A percentile compares a stretch with the other conserved stretches of the same genome.
Conservation (phyloP, 179 eudicot species). For the Nepenthes alata region DNA sequence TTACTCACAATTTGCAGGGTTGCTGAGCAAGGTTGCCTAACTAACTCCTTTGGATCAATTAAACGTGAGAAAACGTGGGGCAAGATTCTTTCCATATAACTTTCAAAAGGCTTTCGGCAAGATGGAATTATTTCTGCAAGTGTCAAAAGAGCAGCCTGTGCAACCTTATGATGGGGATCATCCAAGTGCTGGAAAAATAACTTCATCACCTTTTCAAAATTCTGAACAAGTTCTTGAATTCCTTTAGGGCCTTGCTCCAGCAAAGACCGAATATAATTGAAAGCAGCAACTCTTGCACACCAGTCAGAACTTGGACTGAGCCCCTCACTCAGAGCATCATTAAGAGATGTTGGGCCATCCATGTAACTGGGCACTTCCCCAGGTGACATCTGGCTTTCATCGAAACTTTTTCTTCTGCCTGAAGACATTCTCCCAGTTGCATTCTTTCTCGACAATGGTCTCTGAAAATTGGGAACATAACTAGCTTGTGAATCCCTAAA, state of each 20-base stretch:
- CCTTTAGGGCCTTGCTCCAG: conserved; percentile 86
- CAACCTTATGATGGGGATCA: conserved; percentile 99
- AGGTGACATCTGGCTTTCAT: conserved; percentile 57
- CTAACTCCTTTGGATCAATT: conserved; percentile 91
- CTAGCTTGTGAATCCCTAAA: conserved; percentile 54
- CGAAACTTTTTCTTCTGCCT: conserved; percentile 79
- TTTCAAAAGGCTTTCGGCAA: conserved; percentile 88
- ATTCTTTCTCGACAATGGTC: conserved; percentile 80
- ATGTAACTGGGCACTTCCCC: conserved; percentile 66
- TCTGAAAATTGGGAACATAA: conserved; percentile 80
- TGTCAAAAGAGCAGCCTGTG: conserved; percentile 97
- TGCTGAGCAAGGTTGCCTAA: conserved; percentile 85
- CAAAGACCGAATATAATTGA: conserved; percentile 67
- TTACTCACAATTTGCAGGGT: conserved; percentile 81
- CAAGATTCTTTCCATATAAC: conserved; percentile 88
- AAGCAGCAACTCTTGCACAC: conserved; percentile 97
- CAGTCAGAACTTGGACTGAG: conserved; percentile 80
- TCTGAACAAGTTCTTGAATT: conserved; percentile 78
- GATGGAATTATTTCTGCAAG: conserved; percentile 87
- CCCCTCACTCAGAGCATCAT: conserved; percentile 89
- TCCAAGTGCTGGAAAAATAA: conserved; percentile 91
- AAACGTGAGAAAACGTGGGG: conserved; percentile 93
- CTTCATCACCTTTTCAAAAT: conserved; percentile 97
- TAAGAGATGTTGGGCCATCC: conserved; percentile 79
- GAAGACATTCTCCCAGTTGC: conserved; percentile 65